Percentiles rank a stretch among this genome's conserved stretches.
Evolutionary conservation across 352 stramenopile species (phyloP).

Genomic region (Phytophthora litchii): DNA sequence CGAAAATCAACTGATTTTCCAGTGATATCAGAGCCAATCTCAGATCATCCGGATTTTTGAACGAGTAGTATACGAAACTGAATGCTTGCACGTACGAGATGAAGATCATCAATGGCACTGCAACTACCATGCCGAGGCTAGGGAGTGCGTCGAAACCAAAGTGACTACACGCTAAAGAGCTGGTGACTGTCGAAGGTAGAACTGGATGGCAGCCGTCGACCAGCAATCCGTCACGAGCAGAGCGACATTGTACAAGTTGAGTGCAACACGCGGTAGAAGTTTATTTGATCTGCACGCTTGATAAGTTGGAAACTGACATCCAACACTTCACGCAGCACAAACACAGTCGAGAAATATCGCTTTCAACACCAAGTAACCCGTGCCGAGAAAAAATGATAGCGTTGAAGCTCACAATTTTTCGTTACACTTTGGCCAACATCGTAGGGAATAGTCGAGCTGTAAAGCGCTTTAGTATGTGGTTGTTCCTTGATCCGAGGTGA

Average conservation of each 20-base stretch:
- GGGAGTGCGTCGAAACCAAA: constrained; percentile 19
- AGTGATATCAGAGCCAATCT: neutral
- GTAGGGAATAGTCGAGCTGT: neutral
- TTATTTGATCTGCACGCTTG: constrained; percentile 32
- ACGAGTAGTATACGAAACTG: constrained; percentile 7
- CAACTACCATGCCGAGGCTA: constrained; percentile 23
- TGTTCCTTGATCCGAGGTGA: neutral
- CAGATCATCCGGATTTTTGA: constrained; percentile 8
- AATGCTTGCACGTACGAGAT: constrained; percentile 22
- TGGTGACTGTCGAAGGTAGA: constrained; percentile 17
- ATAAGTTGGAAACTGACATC: constrained; percentile 32
- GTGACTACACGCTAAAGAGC: constrained; percentile 10
- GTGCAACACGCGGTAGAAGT: constrained; percentile 5
- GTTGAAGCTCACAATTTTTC: neutral
- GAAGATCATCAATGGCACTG: constrained; percentile 24
- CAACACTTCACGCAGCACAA: constrained; percentile 24
- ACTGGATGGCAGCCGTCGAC: constrained; percentile 25
- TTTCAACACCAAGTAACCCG: constrained; percentile 31
- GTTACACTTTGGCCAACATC: too few relatives aligned
- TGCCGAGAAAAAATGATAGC: constrained; percentile 7
- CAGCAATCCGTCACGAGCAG: constrained; percentile 31
- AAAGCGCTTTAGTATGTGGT: too few relatives aligned
- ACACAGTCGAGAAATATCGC: constrained; percentile 32
- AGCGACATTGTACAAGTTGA: constrained; percentile 22
- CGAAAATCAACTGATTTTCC: constrained; percentile 27